phyloP scores from a whole-genome alignment of 2,329 filamentous ascomycete species.

The Calycina herbarum region DNA sequence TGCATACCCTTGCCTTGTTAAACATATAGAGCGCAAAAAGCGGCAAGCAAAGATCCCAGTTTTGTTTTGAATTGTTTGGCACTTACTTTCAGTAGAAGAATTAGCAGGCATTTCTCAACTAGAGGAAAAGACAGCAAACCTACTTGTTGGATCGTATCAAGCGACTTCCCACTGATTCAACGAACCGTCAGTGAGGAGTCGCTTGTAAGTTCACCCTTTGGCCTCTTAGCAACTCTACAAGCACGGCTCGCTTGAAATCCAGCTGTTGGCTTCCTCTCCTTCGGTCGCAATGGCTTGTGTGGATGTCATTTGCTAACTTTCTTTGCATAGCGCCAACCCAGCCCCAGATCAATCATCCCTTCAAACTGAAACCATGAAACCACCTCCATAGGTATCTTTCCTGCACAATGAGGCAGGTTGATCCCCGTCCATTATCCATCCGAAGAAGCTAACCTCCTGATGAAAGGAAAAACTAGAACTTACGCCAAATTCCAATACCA shows the following conservation, averaged over 20 bases:
- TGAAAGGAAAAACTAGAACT: background rate
- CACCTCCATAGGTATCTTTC: slow-evolving; percentile 43
- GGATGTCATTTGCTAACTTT: no score
- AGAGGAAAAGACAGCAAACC: background rate
- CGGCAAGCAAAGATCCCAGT: no score
- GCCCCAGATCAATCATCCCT: no score
- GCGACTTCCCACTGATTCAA: no score
- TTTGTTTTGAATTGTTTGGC: slow-evolving; percentile 41
- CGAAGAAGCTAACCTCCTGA: background rate
- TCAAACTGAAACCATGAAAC: no score
- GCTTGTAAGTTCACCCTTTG: no score
- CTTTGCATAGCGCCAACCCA: no score
- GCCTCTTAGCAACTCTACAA: no score
- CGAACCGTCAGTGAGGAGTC: no score
- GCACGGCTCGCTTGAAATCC: no score
- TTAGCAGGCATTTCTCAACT: slow-evolving; percentile 10
- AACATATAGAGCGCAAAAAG: slow-evolving; percentile 6
- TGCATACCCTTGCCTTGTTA: background rate
- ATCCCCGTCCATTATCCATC: slow-evolving; percentile 50
- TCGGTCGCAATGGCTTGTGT: no score
- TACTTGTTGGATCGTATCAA: slow-evolving; percentile 48
- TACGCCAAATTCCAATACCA: slow-evolving; percentile 51
- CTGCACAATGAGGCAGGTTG: slow-evolving; percentile 42
- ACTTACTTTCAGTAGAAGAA: slow-evolving; percentile 21
- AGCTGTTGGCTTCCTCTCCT: no score